Percentiles rank a stretch among this genome's conserved stretches.
These are phyloP conservation scores for Tulasnella sp. DNA, from an alignment of 768 basidiomycete genomes.

Conservation along the genomic window DNA sequence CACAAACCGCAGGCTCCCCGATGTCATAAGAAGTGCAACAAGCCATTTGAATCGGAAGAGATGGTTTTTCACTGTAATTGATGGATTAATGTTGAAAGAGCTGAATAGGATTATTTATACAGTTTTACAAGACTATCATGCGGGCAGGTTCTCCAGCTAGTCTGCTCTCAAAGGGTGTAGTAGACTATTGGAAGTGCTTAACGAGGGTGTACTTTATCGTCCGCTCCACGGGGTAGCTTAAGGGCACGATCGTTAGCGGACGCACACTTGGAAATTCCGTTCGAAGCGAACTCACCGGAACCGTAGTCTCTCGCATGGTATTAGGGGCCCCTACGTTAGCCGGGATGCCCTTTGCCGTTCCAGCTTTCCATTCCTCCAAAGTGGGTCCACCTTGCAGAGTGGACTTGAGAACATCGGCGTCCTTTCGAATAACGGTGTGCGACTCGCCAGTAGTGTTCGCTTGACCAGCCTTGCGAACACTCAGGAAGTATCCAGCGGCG, in stretches of 20 bases:
- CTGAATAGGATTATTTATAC: not conserved
- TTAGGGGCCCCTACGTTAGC: not conserved
- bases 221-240: not conserved
- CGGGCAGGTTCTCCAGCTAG: not conserved
- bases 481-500: slow-evolving; percentile 14
- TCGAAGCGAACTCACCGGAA: not conserved
- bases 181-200: not conserved
- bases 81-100: not conserved
- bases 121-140: not conserved
- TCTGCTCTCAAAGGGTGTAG: not conserved
- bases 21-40: not conserved
- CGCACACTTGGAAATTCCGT: not conserved
- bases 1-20: not conserved
- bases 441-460: not conserved
- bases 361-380: not conserved
- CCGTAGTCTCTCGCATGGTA: not conserved
- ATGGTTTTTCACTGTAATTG: not conserved
- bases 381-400: not conserved
- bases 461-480: not conserved
- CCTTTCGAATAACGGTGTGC: not conserved
- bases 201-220: not conserved
- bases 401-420: not conserved
- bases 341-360: not conserved
- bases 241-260: not conserved
- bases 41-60: not conserved